Percentiles rank a stretch among this genome's conserved stretches.
These are phyloP conservation scores for Trichoderma brevicompactum DNA, from an alignment of 2,329 filamentous ascomycete species.

Conservation along the genomic window DNA sequence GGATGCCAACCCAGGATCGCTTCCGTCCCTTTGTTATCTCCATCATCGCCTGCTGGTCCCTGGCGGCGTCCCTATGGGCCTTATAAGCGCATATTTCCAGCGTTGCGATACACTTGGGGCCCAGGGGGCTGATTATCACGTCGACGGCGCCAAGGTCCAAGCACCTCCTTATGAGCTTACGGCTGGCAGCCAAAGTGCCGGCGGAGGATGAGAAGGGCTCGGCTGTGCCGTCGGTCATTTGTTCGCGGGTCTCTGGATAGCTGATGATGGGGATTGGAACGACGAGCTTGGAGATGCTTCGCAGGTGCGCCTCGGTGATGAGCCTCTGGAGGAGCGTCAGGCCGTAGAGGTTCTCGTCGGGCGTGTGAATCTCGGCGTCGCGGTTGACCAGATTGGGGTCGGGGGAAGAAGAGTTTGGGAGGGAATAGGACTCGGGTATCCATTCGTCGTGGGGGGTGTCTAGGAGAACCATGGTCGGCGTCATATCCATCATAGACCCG, in stretches of 20 bases:
- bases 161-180: constrained; percentile 66
- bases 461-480: constrained; percentile 61
- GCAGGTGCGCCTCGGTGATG: constrained; percentile 60
- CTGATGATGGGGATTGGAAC: constrained; percentile 60
- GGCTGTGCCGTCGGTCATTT: constrained; percentile 46
- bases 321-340: constrained; percentile 60
- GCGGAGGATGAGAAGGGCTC: constrained; percentile 42
- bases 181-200: constrained; percentile 39
- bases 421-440: constrained; percentile 42
- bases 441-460: constrained; percentile 59
- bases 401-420: constrained; percentile 52
- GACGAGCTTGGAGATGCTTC: constrained; percentile 60
- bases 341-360: constrained; percentile 59
- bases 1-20: constrained; percentile 87
- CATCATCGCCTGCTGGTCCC: constrained; percentile 72
- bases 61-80: constrained; percentile 74
- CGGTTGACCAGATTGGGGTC: constrained; percentile 44
- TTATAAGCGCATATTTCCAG: constrained; percentile 84
- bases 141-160: constrained; percentile 86
- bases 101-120: constrained; percentile 72
- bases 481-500: constrained; percentile 55
- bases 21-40: constrained; percentile 77
- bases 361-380: constrained; percentile 47
- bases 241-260: constrained; percentile 36
- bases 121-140: constrained; percentile 79